phyloP scores from a whole-genome alignment of 768 basidiomycete species.

The Suillus subalutaceus region DNA sequence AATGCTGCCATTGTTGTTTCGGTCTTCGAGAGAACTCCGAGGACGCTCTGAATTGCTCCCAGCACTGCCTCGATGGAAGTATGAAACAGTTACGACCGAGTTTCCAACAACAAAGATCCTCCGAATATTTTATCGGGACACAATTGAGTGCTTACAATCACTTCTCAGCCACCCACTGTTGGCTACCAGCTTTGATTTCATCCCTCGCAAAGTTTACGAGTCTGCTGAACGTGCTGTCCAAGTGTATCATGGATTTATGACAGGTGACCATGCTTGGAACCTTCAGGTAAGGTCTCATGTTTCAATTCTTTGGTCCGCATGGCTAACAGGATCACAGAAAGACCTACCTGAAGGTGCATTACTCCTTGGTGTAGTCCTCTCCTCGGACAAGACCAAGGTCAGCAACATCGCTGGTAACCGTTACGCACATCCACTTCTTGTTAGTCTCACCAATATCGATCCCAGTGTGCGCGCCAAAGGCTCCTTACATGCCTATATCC shows the following conservation, averaged over 20 bases:
- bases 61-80: not conserved
- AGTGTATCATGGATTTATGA: slow-evolving; percentile 27
- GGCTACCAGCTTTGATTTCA: slow-evolving; percentile 14
- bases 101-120: not conserved
- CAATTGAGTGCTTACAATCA: not conserved
- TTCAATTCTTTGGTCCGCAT: not conserved
- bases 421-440: slow-evolving; percentile 15
- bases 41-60: not conserved
- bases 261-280: slow-evolving; percentile 28
- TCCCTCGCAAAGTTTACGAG: slow-evolving; percentile 18
- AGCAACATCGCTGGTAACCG: slow-evolving; percentile 11
- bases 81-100: not conserved
- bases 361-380: slow-evolving; percentile 33
- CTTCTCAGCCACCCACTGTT: not conserved
- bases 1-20: not conserved
- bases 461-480: slow-evolving; percentile 17
- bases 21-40: not conserved
- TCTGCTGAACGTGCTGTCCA: slow-evolving; percentile 10
- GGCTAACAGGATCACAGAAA: slow-evolving; percentile 13
- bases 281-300: slow-evolving; percentile 23
- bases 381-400: slow-evolving; percentile 36
- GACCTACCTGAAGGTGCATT: slow-evolving; percentile 28
- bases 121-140: not conserved
- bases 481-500: slow-evolving; percentile 20
- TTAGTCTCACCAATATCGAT: slow-evolving; percentile 20